Conservation (phyloP, 225 moss, liverwort and hornwort genomes). For the Sphagnum contortum region DNA sequence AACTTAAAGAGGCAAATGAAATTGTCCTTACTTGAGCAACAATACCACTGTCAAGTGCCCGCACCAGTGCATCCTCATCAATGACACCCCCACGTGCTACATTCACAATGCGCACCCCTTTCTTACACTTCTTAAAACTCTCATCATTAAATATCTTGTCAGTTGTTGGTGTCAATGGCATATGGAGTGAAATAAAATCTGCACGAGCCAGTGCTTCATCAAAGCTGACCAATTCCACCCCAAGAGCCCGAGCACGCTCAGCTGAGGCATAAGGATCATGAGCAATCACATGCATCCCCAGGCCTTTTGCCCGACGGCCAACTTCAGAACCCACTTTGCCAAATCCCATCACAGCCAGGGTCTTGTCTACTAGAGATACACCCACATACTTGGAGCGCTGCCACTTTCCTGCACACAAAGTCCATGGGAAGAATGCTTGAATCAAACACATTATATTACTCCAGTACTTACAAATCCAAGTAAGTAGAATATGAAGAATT, state of each 20-base stretch:
- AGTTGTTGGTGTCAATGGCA: constrained; percentile 81
- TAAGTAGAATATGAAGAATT: no score
- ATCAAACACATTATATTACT: neutral
- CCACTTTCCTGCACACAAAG: constrained; percentile 53
- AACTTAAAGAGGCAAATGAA: no score
- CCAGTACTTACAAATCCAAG: no score
- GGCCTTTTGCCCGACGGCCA: constrained; percentile 75
- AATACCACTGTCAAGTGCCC: constrained; percentile 69
- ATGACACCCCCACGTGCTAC: constrained; percentile 95
- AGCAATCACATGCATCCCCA: constrained; percentile 81
- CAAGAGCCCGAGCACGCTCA: constrained; percentile 76
- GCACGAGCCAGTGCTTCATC: constrained; percentile 71
- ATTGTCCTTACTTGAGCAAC: constrained; percentile 60
- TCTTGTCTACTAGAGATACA: constrained; percentile 93
- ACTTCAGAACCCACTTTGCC: constrained; percentile 98
- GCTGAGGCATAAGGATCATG: constrained; percentile 95
- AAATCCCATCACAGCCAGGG: constrained; percentile 90
- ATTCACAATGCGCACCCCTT: constrained; percentile 75
- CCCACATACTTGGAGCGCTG: constrained; percentile 81
- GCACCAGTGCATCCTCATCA: constrained; percentile 78
- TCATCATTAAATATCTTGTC: constrained; percentile 75
- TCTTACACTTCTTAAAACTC: constrained; percentile 65
- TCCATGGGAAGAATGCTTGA: no score
- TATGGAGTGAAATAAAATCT: constrained; percentile 88
- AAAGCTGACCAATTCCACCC: constrained; percentile 81